These are phyloP conservation scores for Recurvomyces mirabilis DNA, from an alignment of 495 filamentous ascomycete species.

Conservation along the genomic window DNA sequence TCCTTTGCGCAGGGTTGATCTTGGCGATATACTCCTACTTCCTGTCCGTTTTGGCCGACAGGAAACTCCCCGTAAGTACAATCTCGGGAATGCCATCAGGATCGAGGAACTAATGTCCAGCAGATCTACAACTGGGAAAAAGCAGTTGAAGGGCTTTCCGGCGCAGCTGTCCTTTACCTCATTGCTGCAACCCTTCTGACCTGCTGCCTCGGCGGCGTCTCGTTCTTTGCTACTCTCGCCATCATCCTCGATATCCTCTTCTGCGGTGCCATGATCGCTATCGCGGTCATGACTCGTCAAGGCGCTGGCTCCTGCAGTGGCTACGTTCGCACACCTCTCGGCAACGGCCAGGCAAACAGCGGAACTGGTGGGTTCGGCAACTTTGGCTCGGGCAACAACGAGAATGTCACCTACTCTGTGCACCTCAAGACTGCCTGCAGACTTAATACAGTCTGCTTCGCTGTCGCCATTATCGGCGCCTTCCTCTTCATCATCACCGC, in stretches of 20 bases:
- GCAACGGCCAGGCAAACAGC: conserved; percentile 43
- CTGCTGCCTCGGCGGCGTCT: conserved; percentile 64
- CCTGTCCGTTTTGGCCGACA: conserved; percentile 47
- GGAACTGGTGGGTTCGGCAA: conserved; percentile 32
- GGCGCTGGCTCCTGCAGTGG: conserved; percentile 54
- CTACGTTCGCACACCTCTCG: conserved; percentile 54
- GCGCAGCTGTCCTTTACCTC: conserved; percentile 59
- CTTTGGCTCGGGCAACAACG: conserved; percentile 24
- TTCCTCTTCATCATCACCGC: conserved; percentile 24
- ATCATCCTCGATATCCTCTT: conserved; percentile 55
- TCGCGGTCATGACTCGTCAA: conserved; percentile 48
- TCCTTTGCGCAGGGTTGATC: conserved; percentile 58
- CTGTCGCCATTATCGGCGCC: conserved; percentile 62
- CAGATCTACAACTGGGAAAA: conserved; percentile 43
- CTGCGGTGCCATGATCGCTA: conserved; percentile 47
- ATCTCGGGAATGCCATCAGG: neutral
- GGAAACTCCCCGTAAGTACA: conserved; percentile 42
- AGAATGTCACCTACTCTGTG: conserved; percentile 29
- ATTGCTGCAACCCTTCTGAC: conserved; percentile 58
- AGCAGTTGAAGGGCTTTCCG: conserved; percentile 74
- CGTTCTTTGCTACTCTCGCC: conserved; percentile 54
- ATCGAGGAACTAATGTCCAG: neutral
- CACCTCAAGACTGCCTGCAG: conserved; percentile 50
- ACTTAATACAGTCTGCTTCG: conserved; percentile 61
- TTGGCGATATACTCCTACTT: conserved; percentile 75